These are phyloP conservation scores for Rutstroemia sydowiana DNA, from an alignment of 2,329 filamentous ascomycete species.

Conservation along the genomic window DNA sequence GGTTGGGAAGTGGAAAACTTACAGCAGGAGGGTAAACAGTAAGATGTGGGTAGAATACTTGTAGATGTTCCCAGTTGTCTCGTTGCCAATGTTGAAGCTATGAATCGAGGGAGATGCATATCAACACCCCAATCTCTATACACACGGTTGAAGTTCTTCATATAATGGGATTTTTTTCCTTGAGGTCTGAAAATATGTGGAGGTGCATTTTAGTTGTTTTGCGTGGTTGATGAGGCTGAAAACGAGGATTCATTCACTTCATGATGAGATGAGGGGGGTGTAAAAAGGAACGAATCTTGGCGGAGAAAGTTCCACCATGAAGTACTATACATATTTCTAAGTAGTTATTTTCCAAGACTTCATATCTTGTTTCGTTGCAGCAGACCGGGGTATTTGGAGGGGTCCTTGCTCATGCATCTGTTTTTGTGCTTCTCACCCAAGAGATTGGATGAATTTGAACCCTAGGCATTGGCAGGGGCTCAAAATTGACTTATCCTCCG, in stretches of 20 bases:
- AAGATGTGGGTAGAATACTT: constrained; percentile 16
- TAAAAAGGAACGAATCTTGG: background rate
- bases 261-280: background rate
- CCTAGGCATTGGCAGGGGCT: background rate
- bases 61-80: constrained; percentile 13
- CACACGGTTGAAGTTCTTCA: constrained; percentile 15
- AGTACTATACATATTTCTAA: background rate
- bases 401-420: too few species aligned
- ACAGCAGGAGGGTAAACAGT: constrained; percentile 25
- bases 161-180: constrained; percentile 6
- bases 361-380: too few species aligned
- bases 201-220: constrained; percentile 18
- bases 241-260: too few species aligned
- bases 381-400: too few species aligned
- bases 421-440: too few species aligned
- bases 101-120: constrained; percentile 20
- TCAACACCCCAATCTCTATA: constrained; percentile 6
- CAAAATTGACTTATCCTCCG: background rate
- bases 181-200: constrained; percentile 8
- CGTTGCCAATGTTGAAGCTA: constrained; percentile 14
- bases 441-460: background rate
- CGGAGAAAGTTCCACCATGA: background rate
- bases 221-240: constrained; percentile 19
- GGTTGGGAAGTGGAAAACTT: constrained; percentile 9
- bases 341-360: background rate